phyloP scores from a whole-genome alignment of 2,329 filamentous ascomycete species.

The Myriosclerotinia curreyana region DNA sequence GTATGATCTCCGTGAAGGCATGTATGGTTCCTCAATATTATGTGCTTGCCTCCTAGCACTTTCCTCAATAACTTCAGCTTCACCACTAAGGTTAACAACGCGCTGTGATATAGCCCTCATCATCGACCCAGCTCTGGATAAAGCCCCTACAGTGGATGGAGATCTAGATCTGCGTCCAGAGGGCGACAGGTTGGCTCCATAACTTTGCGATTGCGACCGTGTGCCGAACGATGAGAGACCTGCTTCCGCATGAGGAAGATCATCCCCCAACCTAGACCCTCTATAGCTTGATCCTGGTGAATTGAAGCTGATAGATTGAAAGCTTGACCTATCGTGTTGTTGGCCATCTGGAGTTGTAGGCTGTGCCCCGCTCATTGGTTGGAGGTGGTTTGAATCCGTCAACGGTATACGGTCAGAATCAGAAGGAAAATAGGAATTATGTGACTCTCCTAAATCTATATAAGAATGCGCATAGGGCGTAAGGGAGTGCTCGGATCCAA shows the following conservation, averaged over 20 bases:
- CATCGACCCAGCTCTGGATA: slow-evolving; percentile 70
- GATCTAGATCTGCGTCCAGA: slow-evolving; percentile 52
- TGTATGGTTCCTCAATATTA: slow-evolving; percentile 16
- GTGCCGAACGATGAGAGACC: slow-evolving; percentile 43
- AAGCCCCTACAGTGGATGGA: slow-evolving; percentile 61
- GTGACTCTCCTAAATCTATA: slow-evolving; percentile 30
- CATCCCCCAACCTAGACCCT: slow-evolving; percentile 56
- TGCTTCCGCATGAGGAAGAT: slow-evolving; percentile 58
- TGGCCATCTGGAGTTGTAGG: slow-evolving; percentile 41
- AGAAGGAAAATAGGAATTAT: slow-evolving; percentile 39
- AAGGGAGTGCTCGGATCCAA: slow-evolving; percentile 31
- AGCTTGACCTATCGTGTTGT: slow-evolving; percentile 49
- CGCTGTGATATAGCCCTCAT: slow-evolving; percentile 89
- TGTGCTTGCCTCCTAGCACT: slow-evolving; percentile 40
- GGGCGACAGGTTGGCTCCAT: slow-evolving; percentile 55
- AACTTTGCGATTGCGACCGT: slow-evolving; percentile 52
- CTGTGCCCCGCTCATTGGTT: slow-evolving; percentile 52
- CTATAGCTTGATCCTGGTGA: slow-evolving; percentile 40
- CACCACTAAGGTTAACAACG: slow-evolving; percentile 95
- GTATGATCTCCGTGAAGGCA: slow-evolving; percentile 31
- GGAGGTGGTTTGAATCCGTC: slow-evolving; percentile 53
- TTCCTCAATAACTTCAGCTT: slow-evolving; percentile 77
- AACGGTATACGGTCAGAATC: slow-evolving; percentile 59
- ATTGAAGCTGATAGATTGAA: slow-evolving; percentile 54
- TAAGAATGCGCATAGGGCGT: slow-evolving; percentile 25